Evolutionary conservation across 305 asterid species (phyloP).

Genomic region (Euphrasia arctica): DNA sequence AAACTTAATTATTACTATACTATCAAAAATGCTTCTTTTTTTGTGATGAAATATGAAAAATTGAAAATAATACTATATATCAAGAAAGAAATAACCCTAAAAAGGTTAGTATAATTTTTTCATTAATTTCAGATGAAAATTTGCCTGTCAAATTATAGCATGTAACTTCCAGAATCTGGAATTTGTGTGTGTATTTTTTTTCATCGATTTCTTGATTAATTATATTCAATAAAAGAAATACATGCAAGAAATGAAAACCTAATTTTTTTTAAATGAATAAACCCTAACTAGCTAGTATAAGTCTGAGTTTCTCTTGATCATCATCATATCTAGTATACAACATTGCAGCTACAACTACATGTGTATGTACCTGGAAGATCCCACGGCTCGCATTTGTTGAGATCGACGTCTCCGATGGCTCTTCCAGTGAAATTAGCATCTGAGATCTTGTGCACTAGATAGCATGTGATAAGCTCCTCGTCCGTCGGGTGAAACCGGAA

Average conservation of each 20-base stretch:
- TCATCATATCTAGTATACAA: neutral
- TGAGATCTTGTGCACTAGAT: conserved; percentile 69
- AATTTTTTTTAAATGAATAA: neutral
- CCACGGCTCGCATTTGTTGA: conserved; percentile 97
- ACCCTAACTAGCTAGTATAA: neutral
- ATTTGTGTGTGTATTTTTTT: neutral
- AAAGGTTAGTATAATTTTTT: too few relatives aligned
- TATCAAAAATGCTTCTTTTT: too few relatives aligned
- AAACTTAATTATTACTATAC: too few relatives aligned
- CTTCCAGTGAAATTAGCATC: conserved; percentile 71
- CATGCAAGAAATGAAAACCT: neutral
- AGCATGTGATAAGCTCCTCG: conserved; percentile 83
- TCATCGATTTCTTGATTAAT: neutral
- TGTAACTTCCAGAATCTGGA: neutral
- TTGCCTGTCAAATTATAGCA: neutral
- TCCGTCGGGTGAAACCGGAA: conserved; percentile 91
- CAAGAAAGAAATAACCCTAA: too few relatives aligned
- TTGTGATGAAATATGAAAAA: neutral
- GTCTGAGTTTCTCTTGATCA: neutral
- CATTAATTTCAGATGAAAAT: neutral
- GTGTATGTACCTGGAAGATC: conserved; percentile 79
- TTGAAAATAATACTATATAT: neutral
- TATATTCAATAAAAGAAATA: too few relatives aligned
- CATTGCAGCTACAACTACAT: neutral
- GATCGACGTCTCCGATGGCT: conserved; percentile 91